Base-by-base conservation (phyloP, 208 protist species). In the Trypanosomatidae sp. region DNA sequence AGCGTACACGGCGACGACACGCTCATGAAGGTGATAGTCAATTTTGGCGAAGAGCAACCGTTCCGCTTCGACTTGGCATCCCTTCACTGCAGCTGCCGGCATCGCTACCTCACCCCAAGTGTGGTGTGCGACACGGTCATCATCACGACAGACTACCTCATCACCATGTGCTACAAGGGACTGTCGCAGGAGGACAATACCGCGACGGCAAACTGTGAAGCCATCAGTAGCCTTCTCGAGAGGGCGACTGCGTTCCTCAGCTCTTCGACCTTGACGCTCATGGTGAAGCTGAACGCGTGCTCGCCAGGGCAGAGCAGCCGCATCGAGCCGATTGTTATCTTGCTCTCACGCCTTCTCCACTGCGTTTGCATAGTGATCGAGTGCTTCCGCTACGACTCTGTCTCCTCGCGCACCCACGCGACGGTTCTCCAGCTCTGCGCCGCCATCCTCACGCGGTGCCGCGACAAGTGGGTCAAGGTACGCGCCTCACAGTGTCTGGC, bases 21-120 rank as follows among this genome's bases (percentile, higher is more conserved):
- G 2, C 80, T 97, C 12, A 77, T 95, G 56, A 93, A 91, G 78
- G 66, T 95, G 3, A 86, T 97, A 66, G 93, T 95, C 28, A 97
- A 97, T 74, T 97, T 97, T 79, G 93, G 93, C 58, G 73, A 83
- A n/a, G 83, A 95, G 68, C 71, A 70, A 69, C 88, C 93, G 7
- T 97, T 97, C 70, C 77, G 80, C 62, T 97, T 95, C 81, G 84
- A 97, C 75, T 74, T 95, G 46, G 69, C 89, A 19, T 84, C 88
- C 25, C 28, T 97, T 71, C 91, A 97, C 80, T 78, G 75, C 62
- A 92, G 88, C n/a, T 85, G 88, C 69, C 79, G 88, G 43, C 71
- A 81, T 44, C 65, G 64, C n/a, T 88, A 89, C 64, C 71, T 89
- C 49, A 91, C 93, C 17, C 64, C 62, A 44, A 67, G 71, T 6